Base-by-base conservation (phyloP, 2,329 filamentous ascomycete genomes). In the Scedosporium aurantiacum region DNA sequence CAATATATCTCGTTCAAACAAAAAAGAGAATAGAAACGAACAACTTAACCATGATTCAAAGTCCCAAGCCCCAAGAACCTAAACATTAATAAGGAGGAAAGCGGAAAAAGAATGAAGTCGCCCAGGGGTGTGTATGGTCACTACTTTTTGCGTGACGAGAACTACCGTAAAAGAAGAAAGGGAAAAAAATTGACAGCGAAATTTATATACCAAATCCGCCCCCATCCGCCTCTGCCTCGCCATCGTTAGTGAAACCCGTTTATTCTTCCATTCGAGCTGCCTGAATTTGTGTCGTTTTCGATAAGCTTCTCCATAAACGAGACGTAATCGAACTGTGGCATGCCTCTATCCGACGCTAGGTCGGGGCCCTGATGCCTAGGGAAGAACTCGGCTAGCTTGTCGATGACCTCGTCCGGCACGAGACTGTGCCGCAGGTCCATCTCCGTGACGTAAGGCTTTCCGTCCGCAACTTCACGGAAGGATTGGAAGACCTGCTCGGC, bases 401-500 rank as follows among this genome's bases (percentile, higher is more conserved):
- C 92, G 70, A 99, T 97, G 65, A 99, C 89, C 70, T 97, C 93
- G 70, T 99, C 94, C 0, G 94, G 94, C 43, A 99, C 95, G 45
- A 99, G 83, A 50, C 89, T 94, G 74, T 99, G 94, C 63, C 93
- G 85, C 62, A 99, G 82, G 73, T 99, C 94, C 78, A 99, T 89
- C 76, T 99, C 94, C 4, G 94, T 99, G 47, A 99, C 94, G 73
- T 99, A 99, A 10, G 93, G 92, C 80, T 99, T 99, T 66, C 94
- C 94, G 76, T 99, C 94, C 18, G 94, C 94, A 55, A 99, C 94
- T 75, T 99, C 94, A 62, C 87, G 86, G 83, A 99, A 99, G 65
- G 89, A 95, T 76, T 99, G 93, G 78, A 94, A 97, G 4, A 99
- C 94, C 74, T 99, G 94, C 75, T 97, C 94, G 12, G 94, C 94